Evolutionary conservation across 78 protist species (phyloP).

Genomic region (Speleostelium caveatum): DNA sequence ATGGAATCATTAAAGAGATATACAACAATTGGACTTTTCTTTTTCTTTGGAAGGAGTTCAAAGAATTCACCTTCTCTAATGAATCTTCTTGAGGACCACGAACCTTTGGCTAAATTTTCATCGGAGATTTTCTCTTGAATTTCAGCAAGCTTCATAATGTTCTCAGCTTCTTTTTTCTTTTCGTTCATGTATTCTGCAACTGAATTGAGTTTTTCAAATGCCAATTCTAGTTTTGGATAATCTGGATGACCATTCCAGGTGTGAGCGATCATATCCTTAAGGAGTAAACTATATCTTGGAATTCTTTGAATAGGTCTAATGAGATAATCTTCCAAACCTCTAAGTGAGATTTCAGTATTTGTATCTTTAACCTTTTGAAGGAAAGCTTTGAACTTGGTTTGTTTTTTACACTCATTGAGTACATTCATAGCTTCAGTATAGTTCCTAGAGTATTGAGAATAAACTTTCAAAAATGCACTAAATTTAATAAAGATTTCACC

Average conservation of each 20-base stretch:
- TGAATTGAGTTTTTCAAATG: slow-evolving; percentile 23
- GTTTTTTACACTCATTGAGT: slow-evolving; percentile 57
- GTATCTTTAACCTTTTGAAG: slow-evolving; percentile 33
- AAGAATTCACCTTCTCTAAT: slow-evolving; percentile 67
- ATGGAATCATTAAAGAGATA: slow-evolving; percentile 53
- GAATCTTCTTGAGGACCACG: slow-evolving; percentile 51
- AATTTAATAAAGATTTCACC: slow-evolving; percentile 73
- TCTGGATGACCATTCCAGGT: slow-evolving; percentile 75
- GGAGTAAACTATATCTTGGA: slow-evolving; percentile 50
- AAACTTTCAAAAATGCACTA: slow-evolving; percentile 54
- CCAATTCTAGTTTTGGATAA: slow-evolving; percentile 35
- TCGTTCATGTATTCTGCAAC: slow-evolving; percentile 75
- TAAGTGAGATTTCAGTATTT: slow-evolving; percentile 46
- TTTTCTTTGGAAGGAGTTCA: slow-evolving; percentile 1
- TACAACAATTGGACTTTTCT: slow-evolving; percentile 30
- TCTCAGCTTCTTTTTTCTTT: slow-evolving; percentile 46
- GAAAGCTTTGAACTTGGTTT: slow-evolving; percentile 49
- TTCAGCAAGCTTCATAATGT: slow-evolving; percentile 64
- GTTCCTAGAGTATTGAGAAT: slow-evolving; percentile 48
- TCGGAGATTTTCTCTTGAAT: slow-evolving; percentile 71
- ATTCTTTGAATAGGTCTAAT: slow-evolving; percentile 77
- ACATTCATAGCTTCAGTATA: slow-evolving; percentile 42
- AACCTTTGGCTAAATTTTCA: neutral
- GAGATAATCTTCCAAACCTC: slow-evolving; percentile 68
- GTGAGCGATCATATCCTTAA: slow-evolving; percentile 68